These are phyloP conservation scores for Boletellus ananas DNA, from an alignment of 768 basidiomycete genomes.

Conservation along the genomic window DNA sequence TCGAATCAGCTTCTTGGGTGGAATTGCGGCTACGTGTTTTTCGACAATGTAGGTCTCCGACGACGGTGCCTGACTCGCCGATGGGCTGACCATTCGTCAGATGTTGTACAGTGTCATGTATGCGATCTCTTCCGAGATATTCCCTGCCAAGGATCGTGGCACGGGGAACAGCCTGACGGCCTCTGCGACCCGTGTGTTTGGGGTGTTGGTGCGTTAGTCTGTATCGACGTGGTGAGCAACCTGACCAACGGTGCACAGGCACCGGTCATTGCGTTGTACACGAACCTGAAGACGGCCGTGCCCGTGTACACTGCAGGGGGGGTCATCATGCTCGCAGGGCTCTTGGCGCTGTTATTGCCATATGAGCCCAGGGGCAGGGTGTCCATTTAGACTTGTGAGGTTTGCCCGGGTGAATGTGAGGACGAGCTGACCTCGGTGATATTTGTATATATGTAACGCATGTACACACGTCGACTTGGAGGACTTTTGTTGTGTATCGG, in stretches of 20 bases:
- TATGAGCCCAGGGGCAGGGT: slow-evolving; percentile 71
- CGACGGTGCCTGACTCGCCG: background rate
- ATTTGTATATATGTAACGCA: too few relatives aligned
- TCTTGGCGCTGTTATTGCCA: slow-evolving; percentile 59
- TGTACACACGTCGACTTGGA: too few relatives aligned
- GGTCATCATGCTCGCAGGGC: slow-evolving; percentile 56
- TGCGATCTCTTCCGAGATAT: slow-evolving; percentile 67
- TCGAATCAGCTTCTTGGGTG: slow-evolving; percentile 68
- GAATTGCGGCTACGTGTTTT: slow-evolving; percentile 72
- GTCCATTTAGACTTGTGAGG: slow-evolving; percentile 54
- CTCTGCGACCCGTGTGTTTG: slow-evolving; percentile 59
- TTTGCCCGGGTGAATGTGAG: too few relatives aligned
- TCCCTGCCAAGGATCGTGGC: slow-evolving; percentile 67
- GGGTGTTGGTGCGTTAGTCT: slow-evolving; percentile 56
- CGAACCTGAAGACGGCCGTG: slow-evolving; percentile 56
- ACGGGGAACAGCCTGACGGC: slow-evolving; percentile 65
- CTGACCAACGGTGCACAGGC: too few relatives aligned
- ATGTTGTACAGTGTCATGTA: slow-evolving; percentile 77
- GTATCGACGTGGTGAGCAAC: background rate
- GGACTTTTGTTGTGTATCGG: too few relatives aligned
- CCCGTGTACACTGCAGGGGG: slow-evolving; percentile 72
- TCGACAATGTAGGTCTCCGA: slow-evolving; percentile 44
- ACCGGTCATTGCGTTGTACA: slow-evolving; percentile 66
- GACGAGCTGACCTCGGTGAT: too few relatives aligned
- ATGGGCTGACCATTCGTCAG: slow-evolving; percentile 24